A percentile compares a stretch with the other conserved stretches of the same genome.
Conservation (phyloP, 2,329 filamentous ascomycete species). For the Beauveria caledonica region DNA sequence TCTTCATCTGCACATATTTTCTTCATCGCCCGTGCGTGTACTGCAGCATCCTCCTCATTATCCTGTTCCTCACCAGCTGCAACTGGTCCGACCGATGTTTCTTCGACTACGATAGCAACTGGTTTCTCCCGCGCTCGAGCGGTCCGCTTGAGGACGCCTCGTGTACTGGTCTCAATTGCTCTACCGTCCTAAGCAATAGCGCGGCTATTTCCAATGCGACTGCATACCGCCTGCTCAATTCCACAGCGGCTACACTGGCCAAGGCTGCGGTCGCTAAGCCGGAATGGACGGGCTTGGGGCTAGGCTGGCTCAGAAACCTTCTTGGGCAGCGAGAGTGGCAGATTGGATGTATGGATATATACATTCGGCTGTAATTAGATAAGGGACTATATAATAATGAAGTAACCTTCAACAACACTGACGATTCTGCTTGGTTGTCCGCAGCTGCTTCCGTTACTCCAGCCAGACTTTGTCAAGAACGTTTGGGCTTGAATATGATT, state of each 20-base stretch:
- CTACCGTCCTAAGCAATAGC: background rate
- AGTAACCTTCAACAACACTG: background rate
- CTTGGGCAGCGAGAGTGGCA: slow-evolving; percentile 81
- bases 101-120: slow-evolving; percentile 86
- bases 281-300: slow-evolving; percentile 68
- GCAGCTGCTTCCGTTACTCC: background rate
- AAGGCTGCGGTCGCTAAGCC: slow-evolving; percentile 57
- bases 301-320: slow-evolving; percentile 79
- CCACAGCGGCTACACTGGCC: slow-evolving; percentile 60
- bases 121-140: slow-evolving; percentile 72
- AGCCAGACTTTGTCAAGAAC: background rate
- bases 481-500: background rate
- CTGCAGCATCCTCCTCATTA: slow-evolving; percentile 90
- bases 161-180: slow-evolving; percentile 19
- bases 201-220: slow-evolving; percentile 38
- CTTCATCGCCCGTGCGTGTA: slow-evolving; percentile 96
- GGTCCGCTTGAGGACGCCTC: slow-evolving; percentile 17
- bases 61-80: slow-evolving; percentile 87
- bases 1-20: slow-evolving; percentile 90
- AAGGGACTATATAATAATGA: background rate
- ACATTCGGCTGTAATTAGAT: slow-evolving; percentile 56
- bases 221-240: slow-evolving; percentile 52
- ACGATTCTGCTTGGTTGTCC: background rate
- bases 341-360: slow-evolving; percentile 83
- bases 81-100: slow-evolving; percentile 87